These are phyloP conservation scores for Dalechampia spathulata DNA, from an alignment of 441 rosid species.

Conservation along the genomic window DNA sequence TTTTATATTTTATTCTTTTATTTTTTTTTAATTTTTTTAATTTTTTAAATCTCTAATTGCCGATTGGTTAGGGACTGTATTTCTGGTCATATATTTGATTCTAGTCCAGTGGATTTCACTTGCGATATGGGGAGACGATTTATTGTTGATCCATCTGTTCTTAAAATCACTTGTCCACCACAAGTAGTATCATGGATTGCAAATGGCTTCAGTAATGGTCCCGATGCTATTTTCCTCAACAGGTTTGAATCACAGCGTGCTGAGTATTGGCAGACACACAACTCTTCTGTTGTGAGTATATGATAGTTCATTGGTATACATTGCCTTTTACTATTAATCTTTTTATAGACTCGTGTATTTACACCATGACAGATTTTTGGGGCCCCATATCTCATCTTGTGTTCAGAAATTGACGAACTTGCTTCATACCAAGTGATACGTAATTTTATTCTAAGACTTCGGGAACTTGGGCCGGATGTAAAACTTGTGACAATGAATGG, in stretches of 20 bases:
- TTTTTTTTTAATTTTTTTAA: no score
- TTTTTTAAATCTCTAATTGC: no score
- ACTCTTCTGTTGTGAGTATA: conserved; percentile 72
- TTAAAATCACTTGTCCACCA: conserved; percentile 63
- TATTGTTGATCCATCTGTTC: conserved; percentile 64
- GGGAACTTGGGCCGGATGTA: conserved; percentile 70
- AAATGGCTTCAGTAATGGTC: conserved; percentile 59
- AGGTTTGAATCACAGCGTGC: conserved; percentile 89
- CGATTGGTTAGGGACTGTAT: conserved; percentile 62
- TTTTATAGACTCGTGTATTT: neutral
- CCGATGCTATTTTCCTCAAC: conserved; percentile 74
- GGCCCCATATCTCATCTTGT: conserved; percentile 74
- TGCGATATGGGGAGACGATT: conserved; percentile 71
- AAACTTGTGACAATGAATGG: conserved; percentile 69
- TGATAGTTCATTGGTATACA: neutral
- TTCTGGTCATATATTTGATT: conserved; percentile 74
- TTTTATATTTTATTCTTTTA: no score
- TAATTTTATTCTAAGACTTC: conserved; percentile 63
- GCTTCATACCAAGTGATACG: conserved; percentile 65
- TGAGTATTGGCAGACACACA: conserved; percentile 86
- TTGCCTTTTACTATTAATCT: neutral
- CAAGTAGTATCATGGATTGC: conserved; percentile 62
- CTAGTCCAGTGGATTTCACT: conserved; percentile 85
- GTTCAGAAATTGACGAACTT: conserved; percentile 76
- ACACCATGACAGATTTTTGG: conserved; percentile 47